Conservation (phyloP, 768 basidiomycete species). For the Termitomyces sp. region DNA sequence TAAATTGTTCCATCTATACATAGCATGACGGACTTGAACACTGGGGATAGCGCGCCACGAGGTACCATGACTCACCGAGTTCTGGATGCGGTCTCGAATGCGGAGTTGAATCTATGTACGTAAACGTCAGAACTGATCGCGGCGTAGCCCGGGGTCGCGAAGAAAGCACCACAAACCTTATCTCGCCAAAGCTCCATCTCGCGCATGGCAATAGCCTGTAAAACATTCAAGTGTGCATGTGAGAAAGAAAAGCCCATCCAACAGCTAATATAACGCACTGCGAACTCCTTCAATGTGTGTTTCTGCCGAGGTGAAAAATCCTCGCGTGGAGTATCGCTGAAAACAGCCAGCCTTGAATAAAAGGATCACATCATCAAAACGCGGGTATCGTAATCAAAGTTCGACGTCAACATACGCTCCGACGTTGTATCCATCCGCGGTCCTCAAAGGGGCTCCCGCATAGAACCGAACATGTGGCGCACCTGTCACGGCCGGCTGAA, state of each 20-base stretch:
- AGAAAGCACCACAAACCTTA: conserved; percentile 46
- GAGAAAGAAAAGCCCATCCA: neutral
- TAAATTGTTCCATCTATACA: conserved; percentile 87
- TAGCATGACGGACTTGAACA: neutral
- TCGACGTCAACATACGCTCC: conserved; percentile 51
- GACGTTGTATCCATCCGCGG: conserved; percentile 86
- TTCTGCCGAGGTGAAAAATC: conserved; percentile 88
- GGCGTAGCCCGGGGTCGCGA: neutral
- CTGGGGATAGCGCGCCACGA: neutral
- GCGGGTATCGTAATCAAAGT: neutral
- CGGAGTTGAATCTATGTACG: conserved; percentile 71
- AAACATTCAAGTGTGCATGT: neutral
- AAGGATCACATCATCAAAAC: neutral
- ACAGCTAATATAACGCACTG: conserved; percentile 34
- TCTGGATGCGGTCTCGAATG: conserved; percentile 88
- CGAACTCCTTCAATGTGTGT: conserved; percentile 93
- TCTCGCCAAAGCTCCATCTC: conserved; percentile 96
- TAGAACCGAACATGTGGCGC: conserved; percentile 78
- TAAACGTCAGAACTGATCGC: neutral
- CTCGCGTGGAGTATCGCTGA: conserved; percentile 75
- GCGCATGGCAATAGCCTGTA: conserved; percentile 78
- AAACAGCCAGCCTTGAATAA: conserved; percentile 60
- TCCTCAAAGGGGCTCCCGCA: conserved; percentile 86
- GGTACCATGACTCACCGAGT: conserved; percentile 48
- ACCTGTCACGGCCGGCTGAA: conserved; percentile 66